Evolutionary conservation across 78 protist species (phyloP), one percentile per base, ranked within the genome.

Genomic region (Pelomyxa schiedti): DNA sequence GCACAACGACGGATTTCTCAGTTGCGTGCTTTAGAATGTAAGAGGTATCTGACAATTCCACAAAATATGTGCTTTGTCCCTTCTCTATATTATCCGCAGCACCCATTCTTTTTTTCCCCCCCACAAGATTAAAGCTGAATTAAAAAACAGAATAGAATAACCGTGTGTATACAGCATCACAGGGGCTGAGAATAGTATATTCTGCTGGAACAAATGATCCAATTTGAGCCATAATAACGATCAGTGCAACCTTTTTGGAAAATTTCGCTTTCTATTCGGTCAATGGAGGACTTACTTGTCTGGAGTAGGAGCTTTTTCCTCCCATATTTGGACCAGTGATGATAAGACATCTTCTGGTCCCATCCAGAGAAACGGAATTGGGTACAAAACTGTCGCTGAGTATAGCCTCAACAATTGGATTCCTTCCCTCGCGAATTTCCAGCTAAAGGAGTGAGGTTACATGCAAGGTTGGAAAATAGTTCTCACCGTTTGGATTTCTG

Each of bases 261-360:
- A n/a, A 66, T 9, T 22, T 30, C 37, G 37, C 9, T 52, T n/a
- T 52, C 24, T 52, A 24, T n/a, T 52, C 63, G n/a, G n/a, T n/a
- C n/a, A n/a, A n/a, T n/a, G n/a, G n/a, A n/a, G n/a, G n/a, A n/a
- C n/a, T 41, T 22, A 78, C 76, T 42, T 69, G 75, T 39, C 88
- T 38, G 16, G 86, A 74, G 47, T 75, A 86, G 0, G 80, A 68
- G 32, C 78, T 67, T 70, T 93, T 93, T 22, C 97, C 97, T 53
- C 97, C 97, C 97, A 93, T 91, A 47, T 93, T 93, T 36, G 97
- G 97, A 29, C 97, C 96, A 1, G 95, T 91, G 1, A 91, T 74
- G 41, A 91, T 39, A 58, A 16, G 58, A 71, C 63, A 26, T 66
- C 71, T 66, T 65, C 30, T 42, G 4, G 77, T 73, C 2, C 22